Conservation (phyloP, 2,329 filamentous ascomycete species). For the Thelonectria olida region DNA sequence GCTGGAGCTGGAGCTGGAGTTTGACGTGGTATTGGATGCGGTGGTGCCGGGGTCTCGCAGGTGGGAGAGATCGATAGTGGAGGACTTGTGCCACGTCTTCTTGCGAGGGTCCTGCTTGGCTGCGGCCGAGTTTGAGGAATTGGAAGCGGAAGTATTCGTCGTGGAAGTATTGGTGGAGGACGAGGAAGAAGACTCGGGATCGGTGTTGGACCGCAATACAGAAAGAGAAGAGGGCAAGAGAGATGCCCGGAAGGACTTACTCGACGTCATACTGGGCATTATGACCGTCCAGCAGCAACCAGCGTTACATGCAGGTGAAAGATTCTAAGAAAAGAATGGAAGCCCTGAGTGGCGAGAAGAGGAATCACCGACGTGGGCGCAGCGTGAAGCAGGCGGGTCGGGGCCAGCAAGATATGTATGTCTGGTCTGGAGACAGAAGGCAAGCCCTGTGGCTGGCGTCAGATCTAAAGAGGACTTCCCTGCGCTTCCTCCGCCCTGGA, state of each 20-base stretch:
- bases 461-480: conserved; percentile 42
- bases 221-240: conserved; percentile 49
- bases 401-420: conserved; percentile 21
- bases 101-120: conserved; percentile 29
- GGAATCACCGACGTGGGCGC: neutral
- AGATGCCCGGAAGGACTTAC: conserved; percentile 54
- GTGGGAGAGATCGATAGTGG: conserved; percentile 35
- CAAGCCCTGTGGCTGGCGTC: conserved; percentile 38
- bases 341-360: conserved; percentile 28
- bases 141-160: conserved; percentile 11
- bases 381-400: conserved; percentile 16
- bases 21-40: conserved; percentile 2
- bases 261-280: conserved; percentile 55
- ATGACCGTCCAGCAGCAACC: conserved; percentile 38
- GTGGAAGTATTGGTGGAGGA: conserved; percentile 11
- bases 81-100: conserved; percentile 37
- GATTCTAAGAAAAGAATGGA: conserved; percentile 42
- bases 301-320: conserved; percentile 44
- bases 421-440: conserved; percentile 13
- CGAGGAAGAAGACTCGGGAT: conserved; percentile 35
- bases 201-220: conserved; percentile 45
- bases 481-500: conserved; percentile 27
- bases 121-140: conserved; percentile 19
- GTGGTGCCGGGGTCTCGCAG: conserved; percentile 24
- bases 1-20: conserved; percentile 22